A percentile compares a stretch with the other conserved stretches of the same genome.
phyloP scores from a whole-genome alignment of 2,329 filamentous ascomycete genomes.

The Spiromastix sp. region DNA sequence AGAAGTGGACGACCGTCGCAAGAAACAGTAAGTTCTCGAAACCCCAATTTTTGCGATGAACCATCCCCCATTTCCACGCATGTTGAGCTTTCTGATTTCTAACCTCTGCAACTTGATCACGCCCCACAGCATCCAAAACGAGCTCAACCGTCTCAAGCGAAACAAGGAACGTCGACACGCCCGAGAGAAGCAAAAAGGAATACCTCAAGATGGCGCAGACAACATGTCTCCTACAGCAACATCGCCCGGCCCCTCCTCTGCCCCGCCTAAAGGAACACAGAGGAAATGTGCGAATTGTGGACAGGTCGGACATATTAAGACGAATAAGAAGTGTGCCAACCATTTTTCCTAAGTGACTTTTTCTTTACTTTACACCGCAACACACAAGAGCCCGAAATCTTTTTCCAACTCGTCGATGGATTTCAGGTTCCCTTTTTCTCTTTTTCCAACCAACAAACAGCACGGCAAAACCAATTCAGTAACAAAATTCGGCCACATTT shows the following conservation, averaged over 20 bases:
- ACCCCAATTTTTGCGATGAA: too few relatives aligned
- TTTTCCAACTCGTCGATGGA: too few relatives aligned
- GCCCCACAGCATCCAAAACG: slow-evolving; percentile 54
- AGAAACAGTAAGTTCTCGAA: slow-evolving; percentile 43
- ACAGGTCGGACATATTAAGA: slow-evolving; percentile 95
- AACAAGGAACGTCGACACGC: slow-evolving; percentile 86
- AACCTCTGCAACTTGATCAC: too few relatives aligned
- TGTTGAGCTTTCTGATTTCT: too few relatives aligned
- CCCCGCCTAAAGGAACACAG: slow-evolving; percentile 54
- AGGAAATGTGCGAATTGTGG: slow-evolving; percentile 98
- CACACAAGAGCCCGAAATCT: too few relatives aligned
- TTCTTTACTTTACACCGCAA: too few relatives aligned
- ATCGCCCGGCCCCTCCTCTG: slow-evolving; percentile 30
- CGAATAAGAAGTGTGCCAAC: slow-evolving; percentile 76
- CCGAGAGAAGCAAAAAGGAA: slow-evolving; percentile 78
- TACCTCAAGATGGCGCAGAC: slow-evolving; percentile 26
- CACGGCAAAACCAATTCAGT: too few relatives aligned
- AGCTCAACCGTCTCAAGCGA: slow-evolving; percentile 74
- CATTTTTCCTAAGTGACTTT: slow-evolving; percentile 7
- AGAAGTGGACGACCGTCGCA: slow-evolving; percentile 53
- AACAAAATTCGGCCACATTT: too few relatives aligned
- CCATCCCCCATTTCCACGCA: too few relatives aligned
- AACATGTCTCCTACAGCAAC: slow-evolving; percentile 37
- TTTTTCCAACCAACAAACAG: too few relatives aligned
- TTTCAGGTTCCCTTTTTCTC: too few relatives aligned